Evolutionary conservation across 2,329 filamentous ascomycete genomes (phyloP), one percentile per base, ranked within the genome.

Genomic region (Cercospora sesami): DNA sequence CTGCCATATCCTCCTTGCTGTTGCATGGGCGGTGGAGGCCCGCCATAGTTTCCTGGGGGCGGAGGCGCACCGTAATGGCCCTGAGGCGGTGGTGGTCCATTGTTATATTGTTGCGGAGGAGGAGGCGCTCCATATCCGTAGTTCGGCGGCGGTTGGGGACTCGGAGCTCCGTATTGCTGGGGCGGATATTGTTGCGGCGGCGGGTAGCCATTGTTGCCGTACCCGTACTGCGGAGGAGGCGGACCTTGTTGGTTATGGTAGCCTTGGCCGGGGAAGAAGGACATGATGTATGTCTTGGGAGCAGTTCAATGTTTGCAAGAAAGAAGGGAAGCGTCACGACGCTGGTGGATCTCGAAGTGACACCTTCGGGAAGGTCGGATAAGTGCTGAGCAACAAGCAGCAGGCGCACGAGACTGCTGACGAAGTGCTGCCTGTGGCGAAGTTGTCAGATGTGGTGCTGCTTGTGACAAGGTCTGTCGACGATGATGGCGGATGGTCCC

Each of bases 111-210:
- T 31, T 74, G 75, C 39, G 79, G 80, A 63, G 78, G 81, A 51
- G 80, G 80, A 33, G 81, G 80, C 5, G 75, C 76, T 63, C 78
- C 78, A 69, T 81, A 81, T 60, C 79, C 75, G 30, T 80, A 78
- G 74, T 82, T 77, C 71, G 74, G 80, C 4, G 75, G 75, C 66
- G 79, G 81, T 68, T 80, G 79, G 14, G 80, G 80, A 48, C 80
- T 80, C 51, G 80, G 77, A 39, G 73, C 65, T n/a, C 73, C 67
- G 57, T 81, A 80, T 57, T 68, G 60, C 60, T 64, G 68, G 39
- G 67, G 68, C 51, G 64, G 67, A 57, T 76, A 75, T 55, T 75
- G 73, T 64, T 76, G 75, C 36, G 73, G 75, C 42, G 75, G 76
- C 48, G 74, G 73, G 51, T 75, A 73, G 33, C 70, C 73, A 64